These are phyloP conservation scores for Blepharisma stoltei DNA, from an alignment of 73 alveolate genomes.

Conservation along the genomic window DNA sequence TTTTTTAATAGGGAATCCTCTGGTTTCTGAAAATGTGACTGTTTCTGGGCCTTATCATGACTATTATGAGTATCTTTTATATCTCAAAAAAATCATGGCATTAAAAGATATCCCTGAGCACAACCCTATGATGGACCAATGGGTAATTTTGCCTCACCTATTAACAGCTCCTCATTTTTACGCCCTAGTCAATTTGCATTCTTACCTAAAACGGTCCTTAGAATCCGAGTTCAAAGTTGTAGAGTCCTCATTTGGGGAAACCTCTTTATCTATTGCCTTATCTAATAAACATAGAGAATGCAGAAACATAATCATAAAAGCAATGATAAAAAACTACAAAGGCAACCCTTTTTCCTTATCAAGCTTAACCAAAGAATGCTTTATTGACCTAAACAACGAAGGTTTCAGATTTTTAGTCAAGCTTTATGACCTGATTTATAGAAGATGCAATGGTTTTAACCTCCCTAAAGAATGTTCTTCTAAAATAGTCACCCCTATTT, in stretches of 20 bases:
- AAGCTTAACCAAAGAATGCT: neutral
- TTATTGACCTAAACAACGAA: neutral
- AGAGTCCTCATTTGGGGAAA: neutral
- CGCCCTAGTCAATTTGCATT: neutral
- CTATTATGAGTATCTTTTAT: neutral
- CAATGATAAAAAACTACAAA: neutral
- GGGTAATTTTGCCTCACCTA: slow-evolving; percentile 16
- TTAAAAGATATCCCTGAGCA: neutral
- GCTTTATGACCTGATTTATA: neutral
- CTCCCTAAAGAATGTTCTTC: neutral
- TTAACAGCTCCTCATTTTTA: slow-evolving; percentile 21
- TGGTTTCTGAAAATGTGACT: neutral
- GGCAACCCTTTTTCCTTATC: neutral
- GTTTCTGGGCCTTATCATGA: neutral
- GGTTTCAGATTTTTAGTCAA: neutral
- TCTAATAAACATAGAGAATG: neutral
- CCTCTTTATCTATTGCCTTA: slow-evolving; percentile 2
- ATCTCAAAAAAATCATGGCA: neutral
- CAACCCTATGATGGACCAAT: neutral
- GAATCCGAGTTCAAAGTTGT: neutral
- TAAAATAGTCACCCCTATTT: neutral
- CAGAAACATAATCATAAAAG: neutral
- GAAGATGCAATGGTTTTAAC: neutral
- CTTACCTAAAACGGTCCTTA: neutral
- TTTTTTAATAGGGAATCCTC: neutral